Evolutionary conservation across 306 rosid genomes (phyloP), one percentile per base, ranked within the genome.

Genomic region (Cucurbita argyrosperma): DNA sequence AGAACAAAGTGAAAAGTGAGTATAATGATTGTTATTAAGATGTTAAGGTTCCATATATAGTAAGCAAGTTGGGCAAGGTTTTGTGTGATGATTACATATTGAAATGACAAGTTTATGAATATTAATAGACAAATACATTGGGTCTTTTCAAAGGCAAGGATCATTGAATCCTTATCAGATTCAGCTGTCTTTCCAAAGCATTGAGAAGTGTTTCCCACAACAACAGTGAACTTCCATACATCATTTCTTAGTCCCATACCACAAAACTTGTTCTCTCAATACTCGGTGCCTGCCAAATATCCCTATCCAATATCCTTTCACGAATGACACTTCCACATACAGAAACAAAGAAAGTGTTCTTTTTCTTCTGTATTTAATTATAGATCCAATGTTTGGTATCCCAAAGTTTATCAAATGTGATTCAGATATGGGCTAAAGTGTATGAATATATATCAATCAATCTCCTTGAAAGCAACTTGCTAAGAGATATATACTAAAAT

Each of bases 141-240:
- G 53, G 76, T 56, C 76, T 55, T 73, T 40, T 73, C 76, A 73
- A 54, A 54, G 72, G 39, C 46, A n/a, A 39, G 60, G 12, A 11
- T 12, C 54, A 38, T 72, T 72, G 51, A 54, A 51, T 55, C 61
- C 50, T 39, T 39, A 23, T 40, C 21, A 73, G 64, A 55, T 54
- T 54, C 40, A 73, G 64, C 30, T 70, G 74, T 70, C 74, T 50
- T 26, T 46, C 60, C 74, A 70, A 70, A 70, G 51, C 64, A 72
- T 54, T 72, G 76, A 54, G 76, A 39, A 72, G 64, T 72, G 76
- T 72, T 55, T 54, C 76, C 65, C 76, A 72, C 74, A 70, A 14
- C 74, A 50, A 64, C 71, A 64, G 51, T 64, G 42, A 26, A 64
- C 52, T 64, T 64, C 49, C 50, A 38, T 4, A 9, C n/a, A 64